Evolutionary conservation across 768 basidiomycete species (phyloP), one percentile per base, ranked within the genome.

Genomic region (Amanita brunnescens): DNA sequence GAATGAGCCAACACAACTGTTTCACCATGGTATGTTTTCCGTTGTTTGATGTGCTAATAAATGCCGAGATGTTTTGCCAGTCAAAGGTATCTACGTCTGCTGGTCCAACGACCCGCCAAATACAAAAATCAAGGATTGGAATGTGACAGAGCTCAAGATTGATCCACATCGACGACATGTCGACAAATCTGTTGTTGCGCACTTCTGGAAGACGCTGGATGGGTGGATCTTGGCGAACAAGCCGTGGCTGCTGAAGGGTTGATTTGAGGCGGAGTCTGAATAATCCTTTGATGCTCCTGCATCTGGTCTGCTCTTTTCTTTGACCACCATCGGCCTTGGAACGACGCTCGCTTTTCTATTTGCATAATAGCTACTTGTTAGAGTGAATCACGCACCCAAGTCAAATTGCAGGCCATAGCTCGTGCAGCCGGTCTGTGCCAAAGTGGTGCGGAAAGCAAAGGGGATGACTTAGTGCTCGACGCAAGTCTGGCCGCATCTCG

Each of bases 111-210:
- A 96, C 58, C 87, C 91, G 6, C 83, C 86, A 18, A 95, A 96
- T 56, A 65, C 80, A 0, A 90, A 86, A 57, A 87, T 95, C 56
- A 87, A 87, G 64, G 91, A 95, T 54, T 98, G 96, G 96, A 97
- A 97, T 58, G 95, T 99, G 14, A 88, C 88, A 0, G 90, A 95
- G 61, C 77, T 97, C 55, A 92, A 91, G 94, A 92, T 98, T 58
- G 95, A 99, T 59, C 85, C 83, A 10, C 76, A 84, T 56, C 78
- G 91, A 55, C 79, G 96, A 56, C 93, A 98, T 64, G 81, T 91
- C 18, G 96, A 99, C 72, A 92, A 95, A 64, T 87, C 90, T 13
- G 85, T 89, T 2, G 93, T 97, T 0, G 93, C 92, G 2, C 87
- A 93, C 52, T 97, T 99, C 60, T 99, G 96, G 96, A 87, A 91